These are phyloP conservation scores for Trichocomaceae sp. DNA, from an alignment of 2,329 filamentous ascomycete species.

Conservation along the genomic window DNA sequence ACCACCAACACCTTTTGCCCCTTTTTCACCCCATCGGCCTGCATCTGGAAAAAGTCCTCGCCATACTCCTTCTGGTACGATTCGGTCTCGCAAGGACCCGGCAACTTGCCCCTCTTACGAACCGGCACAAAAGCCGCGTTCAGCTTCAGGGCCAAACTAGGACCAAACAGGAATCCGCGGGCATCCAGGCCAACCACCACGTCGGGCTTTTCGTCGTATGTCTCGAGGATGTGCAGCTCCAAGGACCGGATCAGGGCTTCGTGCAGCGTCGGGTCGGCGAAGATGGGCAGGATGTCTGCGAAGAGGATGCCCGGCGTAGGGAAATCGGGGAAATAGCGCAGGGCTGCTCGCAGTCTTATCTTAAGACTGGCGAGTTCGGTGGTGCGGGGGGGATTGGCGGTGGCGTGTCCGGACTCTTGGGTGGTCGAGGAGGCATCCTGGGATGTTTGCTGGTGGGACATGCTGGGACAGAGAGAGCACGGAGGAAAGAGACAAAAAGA, in stretches of 20 bases:
- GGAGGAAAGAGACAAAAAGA: slow-evolving; percentile 16
- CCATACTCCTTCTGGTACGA: slow-evolving; percentile 95
- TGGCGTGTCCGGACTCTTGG: slow-evolving; percentile 37
- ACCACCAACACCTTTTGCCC: slow-evolving; percentile 90
- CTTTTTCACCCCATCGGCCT: slow-evolving; percentile 72
- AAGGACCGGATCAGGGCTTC: slow-evolving; percentile 72
- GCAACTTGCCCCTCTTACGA: slow-evolving; percentile 91
- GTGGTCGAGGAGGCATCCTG: slow-evolving; percentile 34
- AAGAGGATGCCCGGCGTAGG: slow-evolving; percentile 88
- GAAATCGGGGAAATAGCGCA: slow-evolving; percentile 88
- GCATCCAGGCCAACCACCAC: slow-evolving; percentile 91
- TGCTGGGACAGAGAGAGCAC: slow-evolving; percentile 24
- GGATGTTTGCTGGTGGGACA: slow-evolving; percentile 33
- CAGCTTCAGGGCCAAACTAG: slow-evolving; percentile 73
- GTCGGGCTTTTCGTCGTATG: slow-evolving; percentile 65
- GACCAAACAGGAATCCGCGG: slow-evolving; percentile 91
- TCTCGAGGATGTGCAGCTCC: slow-evolving; percentile 68
- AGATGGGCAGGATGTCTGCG: slow-evolving; percentile 96
- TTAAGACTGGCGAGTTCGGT: slow-evolving; percentile 57
- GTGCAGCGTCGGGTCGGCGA: slow-evolving; percentile 70
- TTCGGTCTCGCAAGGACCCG: slow-evolving; percentile 78
- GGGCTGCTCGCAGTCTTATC: slow-evolving; percentile 60
- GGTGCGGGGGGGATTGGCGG: slow-evolving; percentile 43
- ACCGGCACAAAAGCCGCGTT: slow-evolving; percentile 87
- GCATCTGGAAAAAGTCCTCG: slow-evolving; percentile 92